Percentiles rank a stretch among this genome's conserved stretches.
Conservation (phyloP, 331 rosid genomes). For the Rosa hybrid region DNA sequence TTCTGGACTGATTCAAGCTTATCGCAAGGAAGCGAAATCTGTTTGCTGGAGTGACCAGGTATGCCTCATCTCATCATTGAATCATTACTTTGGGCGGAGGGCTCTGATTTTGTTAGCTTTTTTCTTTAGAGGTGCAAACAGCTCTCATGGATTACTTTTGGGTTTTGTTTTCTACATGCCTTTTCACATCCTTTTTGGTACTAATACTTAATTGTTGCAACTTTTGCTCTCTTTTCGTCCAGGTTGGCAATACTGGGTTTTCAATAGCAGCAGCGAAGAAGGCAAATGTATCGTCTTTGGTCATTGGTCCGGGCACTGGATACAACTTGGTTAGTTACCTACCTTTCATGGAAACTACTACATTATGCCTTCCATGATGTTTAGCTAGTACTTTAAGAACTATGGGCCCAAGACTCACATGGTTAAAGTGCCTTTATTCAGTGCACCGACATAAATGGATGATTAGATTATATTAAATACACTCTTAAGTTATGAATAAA, state of each 20-base stretch:
- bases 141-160: background rate
- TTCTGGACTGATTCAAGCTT: conserved; percentile 82
- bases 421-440: background rate
- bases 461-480: no score
- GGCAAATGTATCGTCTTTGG: conserved; percentile 61
- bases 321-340: conserved; percentile 72
- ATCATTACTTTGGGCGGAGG: background rate
- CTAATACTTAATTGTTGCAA: background rate
- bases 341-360: conserved; percentile 2
- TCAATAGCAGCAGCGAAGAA: conserved; percentile 75
- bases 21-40: conserved; percentile 75
- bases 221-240: conserved; percentile 29
- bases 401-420: background rate
- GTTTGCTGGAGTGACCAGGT: conserved; percentile 99
- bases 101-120: conserved; percentile 1
- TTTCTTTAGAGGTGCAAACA: background rate
- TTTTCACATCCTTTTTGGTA: background rate
- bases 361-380: background rate
- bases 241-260: conserved; percentile 75
- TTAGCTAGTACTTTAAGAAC: background rate
- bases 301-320: conserved; percentile 96
- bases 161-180: background rate
- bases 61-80: conserved; percentile 19
- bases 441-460: no score
- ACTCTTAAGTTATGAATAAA: no score